Evolutionary conservation across 2,329 filamentous ascomycete species (phyloP).

Genomic region (Trichoderma cornu-damae): DNA sequence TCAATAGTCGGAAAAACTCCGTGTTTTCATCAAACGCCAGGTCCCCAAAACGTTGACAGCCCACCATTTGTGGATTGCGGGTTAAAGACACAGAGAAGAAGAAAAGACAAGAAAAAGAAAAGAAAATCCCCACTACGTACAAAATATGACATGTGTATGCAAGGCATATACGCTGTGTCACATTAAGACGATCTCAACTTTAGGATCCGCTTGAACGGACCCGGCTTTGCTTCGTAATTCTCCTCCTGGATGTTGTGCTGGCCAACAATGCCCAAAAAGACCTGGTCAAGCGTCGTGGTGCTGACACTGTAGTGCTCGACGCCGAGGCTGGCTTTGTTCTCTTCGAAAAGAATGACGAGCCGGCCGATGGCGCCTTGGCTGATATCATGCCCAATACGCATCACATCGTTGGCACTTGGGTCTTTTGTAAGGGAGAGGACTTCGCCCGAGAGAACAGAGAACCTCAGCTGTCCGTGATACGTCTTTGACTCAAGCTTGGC

Average conservation of each 20-base stretch:
- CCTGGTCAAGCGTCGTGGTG: constrained; percentile 83
- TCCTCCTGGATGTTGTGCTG: constrained; percentile 76
- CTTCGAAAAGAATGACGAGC: constrained; percentile 69
- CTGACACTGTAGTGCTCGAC: constrained; percentile 83
- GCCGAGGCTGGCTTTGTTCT: constrained; percentile 60
- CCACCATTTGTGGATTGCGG: not conserved
- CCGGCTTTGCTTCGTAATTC: constrained; percentile 39
- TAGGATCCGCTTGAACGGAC: constrained; percentile 17
- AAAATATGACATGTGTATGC: not conserved
- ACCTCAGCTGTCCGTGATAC: constrained; percentile 84
- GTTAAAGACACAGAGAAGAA: not conserved
- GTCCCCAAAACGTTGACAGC: not conserved
- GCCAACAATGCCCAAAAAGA: constrained; percentile 80
- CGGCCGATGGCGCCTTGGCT: constrained; percentile 56
- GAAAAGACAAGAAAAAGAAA: not conserved
- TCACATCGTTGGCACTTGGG: constrained; percentile 24
- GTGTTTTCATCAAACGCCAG: not conserved
- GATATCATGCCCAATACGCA: constrained; percentile 22
- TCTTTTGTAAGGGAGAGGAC: constrained; percentile 29
- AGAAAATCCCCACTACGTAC: not conserved
- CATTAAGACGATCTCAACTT: not conserved
- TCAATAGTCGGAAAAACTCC: not conserved
- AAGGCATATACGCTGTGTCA: not conserved
- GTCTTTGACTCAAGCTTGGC: constrained; percentile 67
- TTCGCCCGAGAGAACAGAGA: constrained; percentile 59